These are phyloP conservation scores for Trichoderma semiorbis DNA, from an alignment of 2,329 filamentous ascomycete genomes.

Conservation along the genomic window DNA sequence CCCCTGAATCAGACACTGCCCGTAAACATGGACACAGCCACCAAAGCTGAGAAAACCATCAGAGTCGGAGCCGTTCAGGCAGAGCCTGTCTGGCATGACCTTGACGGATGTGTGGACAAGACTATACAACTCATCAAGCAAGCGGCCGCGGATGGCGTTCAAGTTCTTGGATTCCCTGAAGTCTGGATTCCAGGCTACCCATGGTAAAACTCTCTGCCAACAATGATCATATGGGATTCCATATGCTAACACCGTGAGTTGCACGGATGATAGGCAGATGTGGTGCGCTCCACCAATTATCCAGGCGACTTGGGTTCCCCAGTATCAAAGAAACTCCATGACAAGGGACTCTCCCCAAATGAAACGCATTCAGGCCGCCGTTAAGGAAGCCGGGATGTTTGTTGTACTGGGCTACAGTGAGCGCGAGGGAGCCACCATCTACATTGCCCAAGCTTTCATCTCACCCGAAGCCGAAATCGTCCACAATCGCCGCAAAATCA, in stretches of 20 bases:
- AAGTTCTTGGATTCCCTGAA: slow-evolving; percentile 53
- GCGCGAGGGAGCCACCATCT: slow-evolving; percentile 48
- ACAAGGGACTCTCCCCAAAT: slow-evolving; percentile 49
- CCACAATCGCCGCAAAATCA: slow-evolving; percentile 56
- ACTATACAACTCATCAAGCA: slow-evolving; percentile 52
- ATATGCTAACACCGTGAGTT: slow-evolving; percentile 1
- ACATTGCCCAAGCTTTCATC: slow-evolving; percentile 53
- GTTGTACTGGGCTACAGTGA: slow-evolving; percentile 55
- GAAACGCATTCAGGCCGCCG: slow-evolving; percentile 47
- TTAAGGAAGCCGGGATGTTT: slow-evolving; percentile 48
- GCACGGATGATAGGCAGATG: slow-evolving; percentile 8
- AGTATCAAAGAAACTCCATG: slow-evolving; percentile 35
- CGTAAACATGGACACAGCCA: background rate
- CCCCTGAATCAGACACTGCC: no score
- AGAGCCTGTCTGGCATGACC: slow-evolving; percentile 51
- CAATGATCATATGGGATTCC: no score
- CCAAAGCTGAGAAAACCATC: background rate
- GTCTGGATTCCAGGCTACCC: slow-evolving; percentile 26
- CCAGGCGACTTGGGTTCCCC: background rate
- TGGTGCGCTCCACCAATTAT: background rate
- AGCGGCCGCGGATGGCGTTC: slow-evolving; percentile 45
- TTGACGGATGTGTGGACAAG: slow-evolving; percentile 49
- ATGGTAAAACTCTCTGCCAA: background rate
- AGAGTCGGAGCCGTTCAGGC: slow-evolving; percentile 38
- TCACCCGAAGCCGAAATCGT: slow-evolving; percentile 45